phyloP scores from a whole-genome alignment of 371 early-diverging fungal species.

The Apophysomyces trapeziformis region DNA sequence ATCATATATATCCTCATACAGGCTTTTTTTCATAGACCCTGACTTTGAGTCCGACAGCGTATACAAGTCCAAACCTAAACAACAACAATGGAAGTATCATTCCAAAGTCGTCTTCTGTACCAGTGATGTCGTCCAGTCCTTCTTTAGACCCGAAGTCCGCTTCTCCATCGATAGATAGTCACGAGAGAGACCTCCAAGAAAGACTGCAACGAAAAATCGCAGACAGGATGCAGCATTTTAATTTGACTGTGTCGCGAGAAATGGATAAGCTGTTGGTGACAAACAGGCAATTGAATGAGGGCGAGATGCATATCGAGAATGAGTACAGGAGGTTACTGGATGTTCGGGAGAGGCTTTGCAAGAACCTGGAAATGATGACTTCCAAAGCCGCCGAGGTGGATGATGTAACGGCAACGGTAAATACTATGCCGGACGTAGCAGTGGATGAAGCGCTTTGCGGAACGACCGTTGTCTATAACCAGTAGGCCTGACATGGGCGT shows the following conservation, averaged over 20 bases:
- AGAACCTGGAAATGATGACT: constrained; percentile 66
- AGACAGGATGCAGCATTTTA: constrained; percentile 50
- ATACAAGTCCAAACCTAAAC: constrained; percentile 7
- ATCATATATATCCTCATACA: neutral
- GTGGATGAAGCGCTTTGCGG: constrained; percentile 73
- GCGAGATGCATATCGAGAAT: constrained; percentile 63
- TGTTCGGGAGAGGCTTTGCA: constrained; percentile 55
- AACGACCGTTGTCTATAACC: constrained; percentile 76
- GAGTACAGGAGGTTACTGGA: constrained; percentile 58
- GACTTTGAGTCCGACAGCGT: constrained; percentile 26
- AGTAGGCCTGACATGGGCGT: constrained; percentile 50
- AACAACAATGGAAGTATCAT: constrained; percentile 3
- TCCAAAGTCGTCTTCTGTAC: constrained; percentile 35
- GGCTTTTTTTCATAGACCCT: constrained; percentile 25
- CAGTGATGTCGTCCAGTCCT: constrained; percentile 16
- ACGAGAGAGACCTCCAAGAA: constrained; percentile 26
- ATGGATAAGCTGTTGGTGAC: constrained; percentile 60
- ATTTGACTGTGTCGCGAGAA: constrained; percentile 50
- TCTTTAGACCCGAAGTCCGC: neutral
- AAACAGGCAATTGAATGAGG: constrained; percentile 68
- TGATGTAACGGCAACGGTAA: constrained; percentile 53
- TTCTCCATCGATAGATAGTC: constrained; percentile 8
- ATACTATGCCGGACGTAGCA: constrained; percentile 63
- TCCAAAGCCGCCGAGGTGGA: constrained; percentile 59
- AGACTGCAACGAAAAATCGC: constrained; percentile 46